Evolutionary conservation across 2,329 filamentous ascomycete genomes (phyloP).

Genomic region (Penicillium sp.): DNA sequence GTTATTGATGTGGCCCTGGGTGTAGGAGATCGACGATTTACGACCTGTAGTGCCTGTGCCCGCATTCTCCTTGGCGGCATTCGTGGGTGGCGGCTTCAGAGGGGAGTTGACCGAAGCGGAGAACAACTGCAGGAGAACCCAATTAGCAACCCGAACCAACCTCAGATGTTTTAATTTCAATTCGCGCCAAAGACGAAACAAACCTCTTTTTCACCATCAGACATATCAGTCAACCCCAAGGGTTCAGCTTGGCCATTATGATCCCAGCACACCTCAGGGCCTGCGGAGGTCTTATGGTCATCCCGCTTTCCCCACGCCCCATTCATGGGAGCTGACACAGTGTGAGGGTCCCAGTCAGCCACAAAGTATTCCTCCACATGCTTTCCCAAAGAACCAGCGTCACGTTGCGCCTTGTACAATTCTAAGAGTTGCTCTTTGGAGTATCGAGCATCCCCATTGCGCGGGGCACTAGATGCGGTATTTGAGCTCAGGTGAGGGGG

Average conservation of each 20-base stretch:
- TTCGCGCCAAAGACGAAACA: constrained; percentile 22
- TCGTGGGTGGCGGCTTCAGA: constrained; percentile 78
- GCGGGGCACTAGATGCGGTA: constrained; percentile 46
- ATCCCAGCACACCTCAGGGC: constrained; percentile 94
- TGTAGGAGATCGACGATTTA: constrained; percentile 76
- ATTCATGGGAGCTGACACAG: constrained; percentile 63
- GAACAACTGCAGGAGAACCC: constrained; percentile 64
- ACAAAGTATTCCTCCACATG: constrained; percentile 70
- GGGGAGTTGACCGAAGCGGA: constrained; percentile 87
- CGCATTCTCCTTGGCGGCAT: constrained; percentile 59
- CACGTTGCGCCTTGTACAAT: constrained; percentile 65
- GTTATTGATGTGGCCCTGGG: constrained; percentile 61
- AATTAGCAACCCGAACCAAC: constrained; percentile 9
- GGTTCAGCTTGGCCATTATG: constrained; percentile 68
- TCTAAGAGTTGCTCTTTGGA: constrained; percentile 76
- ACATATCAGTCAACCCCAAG: constrained; percentile 72
- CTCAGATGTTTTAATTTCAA: background rate
- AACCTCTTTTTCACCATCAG: constrained; percentile 67
- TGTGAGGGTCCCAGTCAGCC: constrained; percentile 76
- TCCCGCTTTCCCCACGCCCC: constrained; percentile 75
- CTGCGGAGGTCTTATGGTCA: constrained; percentile 74
- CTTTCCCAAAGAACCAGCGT: constrained; percentile 57
- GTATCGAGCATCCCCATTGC: constrained; percentile 67
- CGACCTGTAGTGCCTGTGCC: constrained; percentile 56
- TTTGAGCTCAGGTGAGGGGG: constrained; percentile 62